phyloP scores from a whole-genome alignment of 2,329 filamentous ascomycete species.

The Stagonosporopsis cucurbitacearum region DNA sequence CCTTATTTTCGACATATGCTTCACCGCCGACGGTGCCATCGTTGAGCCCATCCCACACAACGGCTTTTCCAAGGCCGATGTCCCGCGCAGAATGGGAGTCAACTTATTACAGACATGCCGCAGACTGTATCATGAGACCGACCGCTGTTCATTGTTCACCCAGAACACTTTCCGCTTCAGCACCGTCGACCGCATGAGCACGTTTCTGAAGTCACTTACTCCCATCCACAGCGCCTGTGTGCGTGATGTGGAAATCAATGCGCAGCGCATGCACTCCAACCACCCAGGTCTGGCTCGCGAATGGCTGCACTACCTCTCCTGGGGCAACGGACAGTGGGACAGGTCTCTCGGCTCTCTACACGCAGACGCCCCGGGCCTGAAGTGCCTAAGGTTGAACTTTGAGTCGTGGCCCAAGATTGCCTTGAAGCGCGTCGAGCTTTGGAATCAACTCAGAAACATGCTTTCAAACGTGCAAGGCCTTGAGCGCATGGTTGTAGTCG shows the following conservation, averaged over 20 bases:
- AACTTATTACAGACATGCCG: constrained; percentile 48
- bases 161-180: constrained; percentile 50
- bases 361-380: constrained; percentile 39
- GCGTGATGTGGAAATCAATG: constrained; percentile 47
- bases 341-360: constrained; percentile 32
- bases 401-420: constrained; percentile 42
- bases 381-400: constrained; percentile 46
- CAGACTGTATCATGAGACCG: constrained; percentile 42
- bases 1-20: constrained; percentile 39
- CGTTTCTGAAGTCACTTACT: constrained; percentile 39
- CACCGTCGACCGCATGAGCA: constrained; percentile 33
- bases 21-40: constrained; percentile 35
- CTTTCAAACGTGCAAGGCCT: constrained; percentile 36
- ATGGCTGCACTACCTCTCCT: constrained; percentile 47
- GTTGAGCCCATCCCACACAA: constrained; percentile 28
- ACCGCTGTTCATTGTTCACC: constrained; percentile 39
- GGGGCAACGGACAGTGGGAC: constrained; percentile 27
- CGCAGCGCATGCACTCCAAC: constrained; percentile 37
- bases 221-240: constrained; percentile 30
- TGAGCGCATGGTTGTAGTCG: constrained; percentile 43
- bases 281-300: constrained; percentile 36
- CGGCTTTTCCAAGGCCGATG: not conserved
- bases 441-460: constrained; percentile 42
- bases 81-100: constrained; percentile 23
- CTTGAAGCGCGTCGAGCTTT: constrained; percentile 39